Base-by-base conservation (phyloP, 176 grass and related monocot genomes). In the Cenchrus purpureus region DNA sequence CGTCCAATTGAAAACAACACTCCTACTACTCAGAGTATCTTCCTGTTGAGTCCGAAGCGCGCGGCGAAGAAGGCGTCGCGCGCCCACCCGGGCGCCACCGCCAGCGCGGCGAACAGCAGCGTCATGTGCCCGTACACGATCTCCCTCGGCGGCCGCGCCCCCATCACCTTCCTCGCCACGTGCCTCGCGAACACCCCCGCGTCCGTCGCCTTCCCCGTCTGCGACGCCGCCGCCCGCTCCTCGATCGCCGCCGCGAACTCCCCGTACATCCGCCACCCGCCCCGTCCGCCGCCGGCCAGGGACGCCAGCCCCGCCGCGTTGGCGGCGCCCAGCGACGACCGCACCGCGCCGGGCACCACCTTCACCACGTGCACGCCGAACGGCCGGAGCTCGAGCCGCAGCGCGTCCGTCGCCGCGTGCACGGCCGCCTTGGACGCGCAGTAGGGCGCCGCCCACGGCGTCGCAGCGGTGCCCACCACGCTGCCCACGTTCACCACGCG, bases 391-490 rank as follows among this genome's bases (percentile, higher is more conserved):
- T 95, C 90, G 5, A 92, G 7, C 0, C 90, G 82, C 2, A 95
- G 85, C 32, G 90, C 85, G 74, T 95, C 90, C 7, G 92, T 88
- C 4, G 88, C 82, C 4, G 90, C 87, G 90, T 92, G 90, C 59
- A 90, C 90, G 44, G 90, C 92, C 3, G 89, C 89, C 82, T 95
- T 95, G 0, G 92, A 80, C 62, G 88, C 74, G 88, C 88, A 92
- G 88, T 92, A 92, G 0, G 79, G 63, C 17, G 79, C 82, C 0
- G 90, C 88, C 90, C 90, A 88, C 0, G 93, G 88, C 20, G 90
- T 95, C 7, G 93, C 82, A 0, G 60, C 90, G 20, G 0, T 6
- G n/a, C 85, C 87, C 32, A 86, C 77, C 32, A 95, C 88, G 79
- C 90, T 90, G 15, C 90, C 85, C 4, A 92, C 76, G 79, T 95